Base-by-base conservation (phyloP, 2,329 filamentous ascomycete genomes). In the Penicillium sp. region DNA sequence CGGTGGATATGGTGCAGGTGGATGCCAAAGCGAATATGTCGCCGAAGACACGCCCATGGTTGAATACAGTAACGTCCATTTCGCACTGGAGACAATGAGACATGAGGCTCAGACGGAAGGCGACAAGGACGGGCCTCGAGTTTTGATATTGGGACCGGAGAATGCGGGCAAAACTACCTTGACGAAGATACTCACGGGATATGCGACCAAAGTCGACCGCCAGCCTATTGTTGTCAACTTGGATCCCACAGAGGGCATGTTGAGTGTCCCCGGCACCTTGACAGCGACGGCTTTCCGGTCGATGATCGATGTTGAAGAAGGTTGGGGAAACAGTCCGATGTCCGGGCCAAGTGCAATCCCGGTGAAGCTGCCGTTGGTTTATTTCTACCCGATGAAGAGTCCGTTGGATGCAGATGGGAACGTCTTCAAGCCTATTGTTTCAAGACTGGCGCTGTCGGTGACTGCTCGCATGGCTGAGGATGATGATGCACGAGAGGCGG, bases 361-460 rank as follows among this genome's bases (percentile, higher is more conserved):
- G 0, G 90, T 96, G 52, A 97, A 97, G 77, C 80, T 96, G 64
- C 94, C 94, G 5, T 77, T 99, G 54, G 91, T 93, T 26, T 96
- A 96, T 69, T 90, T 91, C 72, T 96, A 90, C 71, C 93, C 94
- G 16, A 79, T 88, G 61, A 80, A 83, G 52, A 85, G 80, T 60
- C 83, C 90, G 20, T 62, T 76, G 0, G 87, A 91, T 63, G 88
- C 91, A 50, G 88, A 91, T 59, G 79, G 83, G 0, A 81, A 79
- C 33, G 75, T 93, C 45, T 97, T 89, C 76, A 88, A 85, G 66
- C 82, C 86, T 12, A 76, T 97, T 59, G 77, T 90, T 23, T 89
- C 87, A 47, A 83, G 88, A 60, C 79, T 97, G 68, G 91, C 91
- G 0, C 81, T 93, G 18, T 87, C 89, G 8, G 88, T 90, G 4